Percentiles rank a stretch among this genome's conserved stretches.
phyloP scores from a whole-genome alignment of 805 yeast genomes.

The Wickerhamomyces bisporus region DNA sequence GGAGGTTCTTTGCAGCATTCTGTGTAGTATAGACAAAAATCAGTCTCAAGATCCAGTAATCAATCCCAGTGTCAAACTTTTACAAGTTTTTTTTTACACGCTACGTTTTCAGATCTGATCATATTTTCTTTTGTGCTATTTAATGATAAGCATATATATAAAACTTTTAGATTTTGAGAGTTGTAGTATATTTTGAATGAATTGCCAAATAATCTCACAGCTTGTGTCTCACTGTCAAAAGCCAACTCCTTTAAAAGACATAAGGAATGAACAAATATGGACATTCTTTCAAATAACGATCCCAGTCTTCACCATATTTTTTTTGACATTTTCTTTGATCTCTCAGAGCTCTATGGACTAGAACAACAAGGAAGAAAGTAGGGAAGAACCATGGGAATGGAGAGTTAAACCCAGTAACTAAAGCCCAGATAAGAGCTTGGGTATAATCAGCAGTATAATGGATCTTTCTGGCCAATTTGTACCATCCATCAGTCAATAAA shows the following conservation, averaged over 20 bases:
- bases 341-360: constrained; percentile 84
- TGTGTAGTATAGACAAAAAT: no score
- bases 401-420: constrained; percentile 81
- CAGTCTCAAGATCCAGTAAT: no score
- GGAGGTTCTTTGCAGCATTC: no score
- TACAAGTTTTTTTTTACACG: no score
- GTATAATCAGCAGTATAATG: constrained; percentile 93
- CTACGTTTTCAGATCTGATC: no score
- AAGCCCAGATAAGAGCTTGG: constrained; percentile 88
- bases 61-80: no score
- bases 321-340: constrained; percentile 78
- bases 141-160: no score
- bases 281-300: constrained; percentile 74
- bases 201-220: no score
- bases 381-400: constrained; percentile 98
- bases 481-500: constrained; percentile 92
- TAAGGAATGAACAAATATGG: constrained; percentile 92
- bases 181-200: no score
- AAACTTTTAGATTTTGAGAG: no score
- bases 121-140: no score
- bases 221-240: no score
- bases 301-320: constrained; percentile 96
- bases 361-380: constrained; percentile 77
- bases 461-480: constrained; percentile 84
- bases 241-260: constrained; percentile 54